Percentiles rank a stretch among this genome's conserved stretches.
These are phyloP conservation scores for Umbelopsis ramanniana DNA, from an alignment of 192 early-diverging fungal species.

Conservation along the genomic window DNA sequence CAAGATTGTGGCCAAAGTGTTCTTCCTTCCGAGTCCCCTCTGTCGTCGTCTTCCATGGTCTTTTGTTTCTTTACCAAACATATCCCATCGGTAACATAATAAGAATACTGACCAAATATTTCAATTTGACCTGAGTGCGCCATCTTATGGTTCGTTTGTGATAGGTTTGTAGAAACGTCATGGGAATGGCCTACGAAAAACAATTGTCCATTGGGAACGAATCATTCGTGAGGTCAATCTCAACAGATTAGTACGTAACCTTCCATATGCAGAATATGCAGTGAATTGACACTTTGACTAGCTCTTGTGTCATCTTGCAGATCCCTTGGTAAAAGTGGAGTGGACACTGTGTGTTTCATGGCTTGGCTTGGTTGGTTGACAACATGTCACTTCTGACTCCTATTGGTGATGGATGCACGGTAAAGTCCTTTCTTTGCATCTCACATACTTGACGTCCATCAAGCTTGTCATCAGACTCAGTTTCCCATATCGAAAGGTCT, in stretches of 20 bases:
- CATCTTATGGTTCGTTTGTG: background rate
- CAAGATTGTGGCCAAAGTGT: background rate
- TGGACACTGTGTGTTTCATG: too few relatives aligned
- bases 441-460: too few relatives aligned
- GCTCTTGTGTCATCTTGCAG: constrained; percentile 1
- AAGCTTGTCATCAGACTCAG: too few relatives aligned
- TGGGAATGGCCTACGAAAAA: background rate
- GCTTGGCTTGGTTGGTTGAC: too few relatives aligned
- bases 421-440: too few relatives aligned
- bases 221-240: background rate
- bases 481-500: too few relatives aligned
- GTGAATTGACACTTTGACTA: background rate
- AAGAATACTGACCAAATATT: constrained; percentile 2
- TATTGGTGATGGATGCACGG: too few relatives aligned
- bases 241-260: background rate
- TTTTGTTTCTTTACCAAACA: constrained; percentile 4
- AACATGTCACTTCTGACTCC: too few relatives aligned
- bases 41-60: background rate
- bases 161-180: background rate
- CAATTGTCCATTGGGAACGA: background rate
- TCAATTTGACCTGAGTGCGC: background rate
- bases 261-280: background rate
- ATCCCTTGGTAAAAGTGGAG: background rate
- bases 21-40: too few relatives aligned
- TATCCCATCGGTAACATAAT: constrained; percentile 6